A percentile compares a stretch with the other conserved stretches of the same genome.
phyloP scores from a whole-genome alignment of 1,284 basidiomycete species.

The Cryptococcus sp. region DNA sequence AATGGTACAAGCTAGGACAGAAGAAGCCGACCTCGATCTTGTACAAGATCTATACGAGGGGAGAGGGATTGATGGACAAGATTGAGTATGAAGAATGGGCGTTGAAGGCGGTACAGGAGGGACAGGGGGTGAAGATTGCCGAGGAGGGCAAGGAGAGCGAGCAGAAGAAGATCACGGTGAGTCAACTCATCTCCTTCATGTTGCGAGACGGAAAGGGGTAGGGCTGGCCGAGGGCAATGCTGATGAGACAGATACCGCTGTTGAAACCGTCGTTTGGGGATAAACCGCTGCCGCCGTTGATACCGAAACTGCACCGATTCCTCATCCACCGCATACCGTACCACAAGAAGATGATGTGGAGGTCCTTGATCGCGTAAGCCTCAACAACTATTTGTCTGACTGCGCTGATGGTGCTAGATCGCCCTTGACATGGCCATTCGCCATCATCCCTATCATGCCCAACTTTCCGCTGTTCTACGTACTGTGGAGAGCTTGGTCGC shows the following conservation, averaged over 20 bases:
- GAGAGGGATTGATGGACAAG: conserved; percentile 46
- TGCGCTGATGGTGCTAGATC: conserved; percentile 16
- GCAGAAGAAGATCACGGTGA: conserved; percentile 31
- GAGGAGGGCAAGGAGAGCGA: conserved; percentile 12
- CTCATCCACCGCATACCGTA: conserved; percentile 41
- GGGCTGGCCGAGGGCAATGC: no score
- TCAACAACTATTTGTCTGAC: background rate
- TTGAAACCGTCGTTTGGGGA: conserved; percentile 29
- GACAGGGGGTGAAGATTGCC: conserved; percentile 31
- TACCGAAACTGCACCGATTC: conserved; percentile 38
- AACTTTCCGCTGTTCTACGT: conserved; percentile 51
- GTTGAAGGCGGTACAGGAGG: conserved; percentile 36
- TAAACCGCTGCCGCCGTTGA: conserved; percentile 22
- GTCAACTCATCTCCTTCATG: no score
- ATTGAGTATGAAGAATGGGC: conserved; percentile 47
- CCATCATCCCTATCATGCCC: conserved; percentile 49
- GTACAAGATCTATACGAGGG: conserved; percentile 42
- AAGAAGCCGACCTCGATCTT: conserved; percentile 37
- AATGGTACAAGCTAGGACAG: conserved; percentile 41
- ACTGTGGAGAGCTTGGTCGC: conserved; percentile 50
- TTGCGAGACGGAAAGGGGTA: no score
- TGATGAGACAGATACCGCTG: conserved; percentile 33
- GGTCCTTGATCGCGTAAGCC: conserved; percentile 31
- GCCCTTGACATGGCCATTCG: conserved; percentile 46
- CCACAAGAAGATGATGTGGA: conserved; percentile 39